Conservation (phyloP, 331 rosid species). For the Phaseolus coccineus region DNA sequence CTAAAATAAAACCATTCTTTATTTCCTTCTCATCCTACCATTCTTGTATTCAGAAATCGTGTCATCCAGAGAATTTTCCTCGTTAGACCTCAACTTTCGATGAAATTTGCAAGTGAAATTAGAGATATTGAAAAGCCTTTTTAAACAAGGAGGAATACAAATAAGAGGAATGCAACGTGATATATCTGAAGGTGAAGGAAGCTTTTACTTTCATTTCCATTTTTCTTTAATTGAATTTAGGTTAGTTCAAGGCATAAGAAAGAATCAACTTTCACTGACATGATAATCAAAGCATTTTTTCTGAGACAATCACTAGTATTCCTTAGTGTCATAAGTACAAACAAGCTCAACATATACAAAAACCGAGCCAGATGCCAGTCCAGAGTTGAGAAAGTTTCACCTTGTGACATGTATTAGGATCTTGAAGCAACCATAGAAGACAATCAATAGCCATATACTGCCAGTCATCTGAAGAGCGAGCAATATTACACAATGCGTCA, state of each 20-base stretch:
- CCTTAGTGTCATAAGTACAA: conserved; percentile 24
- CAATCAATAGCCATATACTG: conserved; percentile 99
- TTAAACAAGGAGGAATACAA: conserved; percentile 18
- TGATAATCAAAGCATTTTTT: conserved; percentile 27
- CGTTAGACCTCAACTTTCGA: neutral
- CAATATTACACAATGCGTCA: conserved; percentile 90
- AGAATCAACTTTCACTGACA: conserved; percentile 1
- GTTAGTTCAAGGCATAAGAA: conserved; percentile 29
- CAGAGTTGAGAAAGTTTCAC: conserved; percentile 48
- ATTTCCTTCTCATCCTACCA: conserved; percentile 27
- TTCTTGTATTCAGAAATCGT: conserved; percentile 21
- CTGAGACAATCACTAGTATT: conserved; percentile 19
- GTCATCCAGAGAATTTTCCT: neutral
- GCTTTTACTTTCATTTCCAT: neutral
- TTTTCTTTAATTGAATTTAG: conserved; percentile 6
- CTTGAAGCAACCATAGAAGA: conserved; percentile 95
- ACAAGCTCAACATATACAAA: conserved; percentile 16
- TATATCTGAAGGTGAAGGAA: conserved; percentile 17
- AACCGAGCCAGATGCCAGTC: conserved; percentile 9
- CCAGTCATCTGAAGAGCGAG: conserved; percentile 97
- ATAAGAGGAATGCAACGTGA: conserved; percentile 4
- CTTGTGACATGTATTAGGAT: conserved; percentile 85
- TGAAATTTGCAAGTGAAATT: conserved; percentile 16
- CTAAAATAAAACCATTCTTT: conserved; percentile 30
- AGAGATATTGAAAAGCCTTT: conserved; percentile 11